Evolutionary conservation across 2,329 filamentous ascomycete species (phyloP), one percentile per base, ranked within the genome.

Genomic region (Monosporascus sp.): DNA sequence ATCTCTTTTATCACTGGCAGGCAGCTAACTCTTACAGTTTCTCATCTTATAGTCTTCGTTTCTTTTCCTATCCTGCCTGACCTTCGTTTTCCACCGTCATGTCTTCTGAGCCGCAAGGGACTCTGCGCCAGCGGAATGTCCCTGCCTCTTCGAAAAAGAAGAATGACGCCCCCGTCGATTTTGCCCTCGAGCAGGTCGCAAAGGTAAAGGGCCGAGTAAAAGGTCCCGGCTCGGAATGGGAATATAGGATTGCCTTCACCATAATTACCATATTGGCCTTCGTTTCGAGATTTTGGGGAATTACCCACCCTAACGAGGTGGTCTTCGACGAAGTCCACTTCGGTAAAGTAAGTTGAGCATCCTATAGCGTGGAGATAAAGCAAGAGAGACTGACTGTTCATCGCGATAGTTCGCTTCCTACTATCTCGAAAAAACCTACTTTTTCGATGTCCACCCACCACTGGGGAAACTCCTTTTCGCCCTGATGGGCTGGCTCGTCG

Each of bases 241-340:
- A 95, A 65, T 95, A 97, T 78, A 86, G 88, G 78, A 72, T 94
- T 60, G 89, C 85, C 57, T 81, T 97, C 55, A 72, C 74, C 35
- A 69, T 96, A 61, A 86, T 96, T 67, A 97, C 93, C 2, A 65
- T 83, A 27, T 75, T 97, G 60, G 93, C 90, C 49, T 97, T 99
- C 67, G 67, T 91, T 57, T 97, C 94, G 48, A 83, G 94, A 57
- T 99, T 99, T 78, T 97, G 89, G 84, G 92, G 91, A 58, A 97
- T 99, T 70, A 90, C 82, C 70, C 92, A 97, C 73, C 94, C 94
- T 17, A 87, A 96, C 68, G 89, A 97, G 76, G 94, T 99, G 52
- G 94, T 99, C 49, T 99, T 99, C 68, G 94, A 99, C 69, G 94
- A 99, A 74, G 94, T 99, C 54, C 94, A 99, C 75, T 99, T 99